Percentiles rank a stretch among this genome's conserved stretches.
phyloP scores from a whole-genome alignment of 2,329 filamentous ascomycete species.

The Corynespora cassiicola region DNA sequence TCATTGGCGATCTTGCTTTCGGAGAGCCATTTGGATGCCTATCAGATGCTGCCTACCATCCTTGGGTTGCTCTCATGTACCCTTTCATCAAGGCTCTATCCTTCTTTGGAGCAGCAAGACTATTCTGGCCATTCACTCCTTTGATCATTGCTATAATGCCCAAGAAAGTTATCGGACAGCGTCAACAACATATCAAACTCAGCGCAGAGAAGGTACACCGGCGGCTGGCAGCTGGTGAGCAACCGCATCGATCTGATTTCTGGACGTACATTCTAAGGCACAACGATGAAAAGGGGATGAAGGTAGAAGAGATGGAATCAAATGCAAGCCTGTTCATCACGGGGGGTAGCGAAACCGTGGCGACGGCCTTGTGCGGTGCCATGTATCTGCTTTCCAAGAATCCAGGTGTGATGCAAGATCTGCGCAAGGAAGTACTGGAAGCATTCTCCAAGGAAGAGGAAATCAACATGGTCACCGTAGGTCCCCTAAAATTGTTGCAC shows the following conservation, averaged over 20 bases:
- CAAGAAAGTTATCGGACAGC: slow-evolving; percentile 4
- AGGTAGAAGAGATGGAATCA: slow-evolving; percentile 35
- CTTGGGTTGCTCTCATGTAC: slow-evolving; percentile 31
- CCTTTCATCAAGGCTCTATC: slow-evolving; percentile 3
- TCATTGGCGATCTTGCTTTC: slow-evolving; percentile 51
- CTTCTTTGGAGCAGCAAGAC: neutral
- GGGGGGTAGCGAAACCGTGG: slow-evolving; percentile 42
- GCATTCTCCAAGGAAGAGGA: slow-evolving; percentile 15
- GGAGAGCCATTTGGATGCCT: slow-evolving; percentile 48
- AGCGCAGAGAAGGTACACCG: slow-evolving; percentile 1
- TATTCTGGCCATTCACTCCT: neutral
- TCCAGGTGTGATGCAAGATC: slow-evolving; percentile 11
- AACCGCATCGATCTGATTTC: slow-evolving; percentile 11
- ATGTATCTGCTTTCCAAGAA: slow-evolving; percentile 13
- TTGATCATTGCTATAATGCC: slow-evolving; percentile 1
- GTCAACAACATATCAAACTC: slow-evolving; percentile 3
- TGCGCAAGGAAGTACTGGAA: slow-evolving; percentile 13
- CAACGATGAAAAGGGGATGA: slow-evolving; percentile 17
- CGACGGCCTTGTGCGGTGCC: slow-evolving; percentile 10
- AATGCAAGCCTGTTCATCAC: slow-evolving; percentile 38
- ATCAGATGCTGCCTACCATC: slow-evolving; percentile 33
- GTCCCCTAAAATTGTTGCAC: slow-evolving; percentile 16
- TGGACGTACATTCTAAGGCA: slow-evolving; percentile 16
- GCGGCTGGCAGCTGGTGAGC: no score
- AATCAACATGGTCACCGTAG: slow-evolving; percentile 8